Evolutionary conservation across 2,329 filamentous ascomycete species (phyloP), one percentile per base, ranked within the genome.

Genomic region (Paracoccidioides lutzii): DNA sequence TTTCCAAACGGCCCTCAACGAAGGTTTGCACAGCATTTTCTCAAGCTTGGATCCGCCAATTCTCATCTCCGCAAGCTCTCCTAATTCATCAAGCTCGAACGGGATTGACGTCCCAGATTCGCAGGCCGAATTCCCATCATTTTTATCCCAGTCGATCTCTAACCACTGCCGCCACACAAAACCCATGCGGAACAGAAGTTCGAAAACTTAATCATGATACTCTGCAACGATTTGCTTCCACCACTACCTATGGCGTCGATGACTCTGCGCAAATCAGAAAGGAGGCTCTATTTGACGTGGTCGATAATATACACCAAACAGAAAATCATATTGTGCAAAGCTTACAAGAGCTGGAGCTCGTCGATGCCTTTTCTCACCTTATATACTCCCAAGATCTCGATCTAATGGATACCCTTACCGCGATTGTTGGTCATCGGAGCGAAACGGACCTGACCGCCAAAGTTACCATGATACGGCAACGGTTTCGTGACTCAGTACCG

Each of bases 401-500:
- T 14, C 55, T 67, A 30, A 60, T 66, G 28, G 60, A 69, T 35
- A 63, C 60, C 3, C 60, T 71, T 30, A 63, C 59, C 42, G 59
- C 65, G 12, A 60, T 65, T 14, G 59, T 71, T 45, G 64, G 65
- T 33, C 61, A 68, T 45, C 65, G 65, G 49, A 66, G 69, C 53
- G 56, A 64, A 38, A 62, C 68, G 50, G 64, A 65, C 4, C 54
- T 70, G 40, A 67, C 71, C 54, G 61, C 63, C 32, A 68, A 66
- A 56, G 88, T 88, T 37, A 81, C 86, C 55, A 77, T 82, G 61
- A 85, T 88, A 40, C 82, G 85, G 63, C 84, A 88, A 60, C 77
- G 81, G 7, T 94, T 89, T 68, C 85, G 89, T 59, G 84, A 93
- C 64, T 83, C 79, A 0, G 71, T 96, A 30, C 90, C 90, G 0